These are phyloP conservation scores for Fusarium nisikadoi DNA, from an alignment of 2,329 filamentous ascomycete genomes.

Conservation along the genomic window DNA sequence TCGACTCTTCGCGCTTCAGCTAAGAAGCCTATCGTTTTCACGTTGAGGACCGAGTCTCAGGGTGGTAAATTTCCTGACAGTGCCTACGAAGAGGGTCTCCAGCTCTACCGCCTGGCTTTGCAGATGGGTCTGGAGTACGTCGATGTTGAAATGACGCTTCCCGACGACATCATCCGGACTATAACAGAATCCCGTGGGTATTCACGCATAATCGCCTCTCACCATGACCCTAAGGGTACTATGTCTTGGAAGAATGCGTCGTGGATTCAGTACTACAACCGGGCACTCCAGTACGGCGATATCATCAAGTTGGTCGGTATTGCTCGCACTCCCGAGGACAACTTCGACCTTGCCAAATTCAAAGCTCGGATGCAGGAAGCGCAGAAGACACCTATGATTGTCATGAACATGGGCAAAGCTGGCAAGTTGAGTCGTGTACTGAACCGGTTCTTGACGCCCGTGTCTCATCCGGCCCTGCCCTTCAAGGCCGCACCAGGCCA, in stretches of 20 bases:
- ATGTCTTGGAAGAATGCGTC: slow-evolving; percentile 93
- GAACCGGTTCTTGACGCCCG: slow-evolving; percentile 93
- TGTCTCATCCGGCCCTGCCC: slow-evolving; percentile 88
- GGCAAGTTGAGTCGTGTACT: slow-evolving; percentile 91
- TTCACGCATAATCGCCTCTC: slow-evolving; percentile 91
- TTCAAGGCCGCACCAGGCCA: slow-evolving; percentile 95
- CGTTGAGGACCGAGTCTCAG: slow-evolving; percentile 84
- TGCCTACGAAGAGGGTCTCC: slow-evolving; percentile 74
- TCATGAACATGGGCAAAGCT: slow-evolving; percentile 90
- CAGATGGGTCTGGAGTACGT: slow-evolving; percentile 91
- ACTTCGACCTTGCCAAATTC: slow-evolving; percentile 86
- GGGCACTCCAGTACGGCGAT: slow-evolving; percentile 88
- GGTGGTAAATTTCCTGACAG: slow-evolving; percentile 88
- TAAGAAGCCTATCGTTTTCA: slow-evolving; percentile 88
- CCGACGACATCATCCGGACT: slow-evolving; percentile 76
- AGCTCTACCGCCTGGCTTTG: slow-evolving; percentile 81
- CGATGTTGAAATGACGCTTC: slow-evolving; percentile 90
- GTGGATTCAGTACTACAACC: slow-evolving; percentile 91
- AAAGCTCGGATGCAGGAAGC: slow-evolving; percentile 77
- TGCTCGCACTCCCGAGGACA: slow-evolving; percentile 81
- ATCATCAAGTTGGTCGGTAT: slow-evolving; percentile 93
- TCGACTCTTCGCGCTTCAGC: slow-evolving; percentile 79
- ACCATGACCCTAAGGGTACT: slow-evolving; percentile 84
- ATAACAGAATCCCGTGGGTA: slow-evolving; percentile 74
- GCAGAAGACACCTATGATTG: slow-evolving; percentile 86